phyloP scores from a whole-genome alignment of 176 grass and related monocot genomes.

The Aegilops bicornis region DNA sequence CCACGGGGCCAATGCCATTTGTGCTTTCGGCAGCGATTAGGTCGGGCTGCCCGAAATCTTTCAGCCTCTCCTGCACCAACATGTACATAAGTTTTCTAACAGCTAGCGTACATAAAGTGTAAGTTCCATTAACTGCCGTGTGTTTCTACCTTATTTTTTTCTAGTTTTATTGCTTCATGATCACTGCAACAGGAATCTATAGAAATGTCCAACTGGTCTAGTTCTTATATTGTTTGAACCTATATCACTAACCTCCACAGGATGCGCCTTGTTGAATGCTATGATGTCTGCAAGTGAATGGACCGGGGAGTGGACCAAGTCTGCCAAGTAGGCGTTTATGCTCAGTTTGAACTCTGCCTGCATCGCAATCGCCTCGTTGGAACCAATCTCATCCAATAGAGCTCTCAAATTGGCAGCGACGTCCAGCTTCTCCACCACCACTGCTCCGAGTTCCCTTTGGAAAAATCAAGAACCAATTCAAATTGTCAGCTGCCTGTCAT shows the following conservation, averaged over 20 bases:
- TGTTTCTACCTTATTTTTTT: too few species aligned
- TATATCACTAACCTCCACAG: too few species aligned
- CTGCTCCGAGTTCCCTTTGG: constrained; percentile 33
- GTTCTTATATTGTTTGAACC: too few species aligned
- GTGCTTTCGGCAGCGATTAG: constrained; percentile 33
- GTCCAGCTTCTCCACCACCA: constrained; percentile 43
- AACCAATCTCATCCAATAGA: too few species aligned
- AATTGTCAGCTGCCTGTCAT: too few species aligned
- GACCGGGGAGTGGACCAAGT: constrained; percentile 46
- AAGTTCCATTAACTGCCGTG: too few species aligned
- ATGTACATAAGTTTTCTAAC: background rate
- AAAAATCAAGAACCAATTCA: background rate
- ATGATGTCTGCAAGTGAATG: constrained; percentile 52
- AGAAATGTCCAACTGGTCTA: too few species aligned
- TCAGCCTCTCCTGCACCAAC: constrained; percentile 38
- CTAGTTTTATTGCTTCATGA: too few species aligned
- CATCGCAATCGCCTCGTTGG: background rate
- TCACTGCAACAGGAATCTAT: too few species aligned
- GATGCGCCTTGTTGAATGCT: constrained; percentile 48
- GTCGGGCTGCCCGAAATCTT: background rate
- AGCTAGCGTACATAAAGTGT: background rate
- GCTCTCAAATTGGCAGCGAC: constrained; percentile 8
- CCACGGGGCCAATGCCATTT: constrained; percentile 5
- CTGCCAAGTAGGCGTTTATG: constrained; percentile 47
- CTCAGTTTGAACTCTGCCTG: constrained; percentile 53